These are phyloP conservation scores for Scorias spongiosa DNA, from an alignment of 2,329 filamentous ascomycete species.

Conservation along the genomic window DNA sequence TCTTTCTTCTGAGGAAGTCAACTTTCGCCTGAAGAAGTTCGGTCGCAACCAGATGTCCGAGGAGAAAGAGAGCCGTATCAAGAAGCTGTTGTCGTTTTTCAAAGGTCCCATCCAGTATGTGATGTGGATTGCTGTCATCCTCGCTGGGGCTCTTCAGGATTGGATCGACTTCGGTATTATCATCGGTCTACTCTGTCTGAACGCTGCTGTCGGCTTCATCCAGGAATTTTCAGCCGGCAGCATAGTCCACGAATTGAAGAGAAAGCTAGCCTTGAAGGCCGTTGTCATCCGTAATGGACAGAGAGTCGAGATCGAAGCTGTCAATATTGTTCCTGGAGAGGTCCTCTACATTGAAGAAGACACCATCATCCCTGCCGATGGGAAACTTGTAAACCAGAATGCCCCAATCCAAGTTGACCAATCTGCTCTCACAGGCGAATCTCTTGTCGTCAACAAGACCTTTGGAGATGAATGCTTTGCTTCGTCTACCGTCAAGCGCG, in stretches of 20 bases:
- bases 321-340: conserved; percentile 53
- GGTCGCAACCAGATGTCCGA: conserved; percentile 85
- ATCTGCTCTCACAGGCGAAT: conserved; percentile 83
- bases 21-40: conserved; percentile 50
- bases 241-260: conserved; percentile 82
- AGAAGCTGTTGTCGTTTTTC: conserved; percentile 74
- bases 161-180: conserved; percentile 95
- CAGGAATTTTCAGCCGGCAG: conserved; percentile 84
- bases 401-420: conserved; percentile 84
- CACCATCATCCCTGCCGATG: conserved; percentile 81
- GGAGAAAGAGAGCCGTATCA: conserved; percentile 68
- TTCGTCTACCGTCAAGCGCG: conserved; percentile 64
- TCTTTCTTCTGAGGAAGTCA: conserved; percentile 57
- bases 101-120: conserved; percentile 85
- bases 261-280: conserved; percentile 76
- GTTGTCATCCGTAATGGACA: conserved; percentile 69
- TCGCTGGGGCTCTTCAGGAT: conserved; percentile 70
- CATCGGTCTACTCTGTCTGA: conserved; percentile 66
- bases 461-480: conserved; percentile 68
- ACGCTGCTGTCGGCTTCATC: conserved; percentile 72
- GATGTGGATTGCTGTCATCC: conserved; percentile 75
- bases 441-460: conserved; percentile 80
- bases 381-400: conserved; percentile 67
- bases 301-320: conserved; percentile 5
- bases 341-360: conserved; percentile 52